phyloP scores from a whole-genome alignment of 2,329 filamentous ascomycete species.

The Pseudocercospora fijiensis region DNA sequence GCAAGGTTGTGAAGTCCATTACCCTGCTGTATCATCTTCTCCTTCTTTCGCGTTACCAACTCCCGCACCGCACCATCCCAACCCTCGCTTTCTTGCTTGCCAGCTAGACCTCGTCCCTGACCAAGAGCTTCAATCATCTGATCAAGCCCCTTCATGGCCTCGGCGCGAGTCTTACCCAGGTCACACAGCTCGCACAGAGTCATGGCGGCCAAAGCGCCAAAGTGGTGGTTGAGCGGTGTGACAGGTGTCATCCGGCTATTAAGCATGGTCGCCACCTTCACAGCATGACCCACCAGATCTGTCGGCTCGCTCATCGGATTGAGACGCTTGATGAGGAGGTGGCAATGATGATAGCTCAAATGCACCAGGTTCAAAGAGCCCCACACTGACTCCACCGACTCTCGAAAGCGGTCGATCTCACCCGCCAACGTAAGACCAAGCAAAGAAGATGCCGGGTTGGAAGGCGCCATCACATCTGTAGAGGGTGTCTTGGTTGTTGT shows the following conservation, averaged over 20 bases:
- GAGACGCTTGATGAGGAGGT: constrained; percentile 63
- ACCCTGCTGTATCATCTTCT: constrained; percentile 42
- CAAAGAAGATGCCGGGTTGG: constrained; percentile 45
- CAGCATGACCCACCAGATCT: constrained; percentile 61
- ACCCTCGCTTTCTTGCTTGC: constrained; percentile 48
- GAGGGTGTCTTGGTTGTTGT: constrained; percentile 47
- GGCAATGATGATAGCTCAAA: constrained; percentile 68
- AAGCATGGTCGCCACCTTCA: constrained; percentile 60
- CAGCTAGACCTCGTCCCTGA: constrained; percentile 44
- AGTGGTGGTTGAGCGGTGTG: constrained; percentile 67
- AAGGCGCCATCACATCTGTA: constrained; percentile 46
- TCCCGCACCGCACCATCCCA: constrained; percentile 61
- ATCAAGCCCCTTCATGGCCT: constrained; percentile 57
- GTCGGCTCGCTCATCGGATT: constrained; percentile 56
- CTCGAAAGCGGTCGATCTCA: constrained; percentile 65
- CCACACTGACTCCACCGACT: constrained; percentile 57
- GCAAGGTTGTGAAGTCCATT: constrained; percentile 59
- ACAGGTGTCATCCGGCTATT: constrained; percentile 55
- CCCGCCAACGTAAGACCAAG: constrained; percentile 54
- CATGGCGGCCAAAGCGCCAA: constrained; percentile 59
- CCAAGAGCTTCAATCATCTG: constrained; percentile 56
- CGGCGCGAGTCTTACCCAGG: constrained; percentile 56
- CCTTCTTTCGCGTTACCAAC: constrained; percentile 46
- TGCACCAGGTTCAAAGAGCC: constrained; percentile 61
- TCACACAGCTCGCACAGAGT: constrained; percentile 61